phyloP scores from a whole-genome alignment of 768 basidiomycete species.

The Fibroporia radiculosa region DNA sequence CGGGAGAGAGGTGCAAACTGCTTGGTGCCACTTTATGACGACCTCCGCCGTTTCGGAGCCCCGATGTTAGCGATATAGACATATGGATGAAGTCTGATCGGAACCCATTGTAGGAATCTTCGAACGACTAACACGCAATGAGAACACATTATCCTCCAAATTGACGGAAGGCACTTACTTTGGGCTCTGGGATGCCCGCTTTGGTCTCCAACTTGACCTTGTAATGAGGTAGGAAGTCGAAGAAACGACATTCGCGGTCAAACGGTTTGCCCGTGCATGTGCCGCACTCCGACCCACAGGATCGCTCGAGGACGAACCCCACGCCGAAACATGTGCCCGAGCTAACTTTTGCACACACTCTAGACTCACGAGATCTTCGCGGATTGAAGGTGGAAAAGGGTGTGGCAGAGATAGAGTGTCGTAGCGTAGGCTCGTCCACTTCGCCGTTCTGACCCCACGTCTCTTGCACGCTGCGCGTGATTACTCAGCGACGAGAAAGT shows the following conservation, averaged over 20 bases:
- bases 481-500: background rate
- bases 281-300: slow-evolving; percentile 65
- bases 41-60: slow-evolving; percentile 30
- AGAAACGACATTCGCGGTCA: slow-evolving; percentile 72
- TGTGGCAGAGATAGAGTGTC: background rate
- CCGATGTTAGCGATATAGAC: slow-evolving; percentile 76
- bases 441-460: slow-evolving; percentile 13
- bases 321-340: slow-evolving; percentile 86
- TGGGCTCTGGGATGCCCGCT: slow-evolving; percentile 28
- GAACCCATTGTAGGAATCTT: slow-evolving; percentile 82
- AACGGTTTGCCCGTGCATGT: slow-evolving; percentile 56
- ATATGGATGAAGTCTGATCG: slow-evolving; percentile 93
- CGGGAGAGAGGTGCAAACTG: slow-evolving; percentile 80
- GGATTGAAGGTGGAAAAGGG: background rate
- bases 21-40: slow-evolving; percentile 36
- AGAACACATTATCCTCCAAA: slow-evolving; percentile 10
- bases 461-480: slow-evolving; percentile 14
- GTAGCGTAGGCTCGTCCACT: background rate
- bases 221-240: slow-evolving; percentile 77
- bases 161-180: slow-evolving; percentile 31
- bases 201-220: slow-evolving; percentile 57
- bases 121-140: slow-evolving; percentile 25
- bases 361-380: slow-evolving; percentile 28
- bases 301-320: slow-evolving; percentile 73
- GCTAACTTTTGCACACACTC: slow-evolving; percentile 75